Percentiles rank a stretch among this genome's conserved stretches.
Evolutionary conservation across 495 filamentous ascomycete genomes (phyloP).

Genomic region (Aspergillus olivimuriae): DNA sequence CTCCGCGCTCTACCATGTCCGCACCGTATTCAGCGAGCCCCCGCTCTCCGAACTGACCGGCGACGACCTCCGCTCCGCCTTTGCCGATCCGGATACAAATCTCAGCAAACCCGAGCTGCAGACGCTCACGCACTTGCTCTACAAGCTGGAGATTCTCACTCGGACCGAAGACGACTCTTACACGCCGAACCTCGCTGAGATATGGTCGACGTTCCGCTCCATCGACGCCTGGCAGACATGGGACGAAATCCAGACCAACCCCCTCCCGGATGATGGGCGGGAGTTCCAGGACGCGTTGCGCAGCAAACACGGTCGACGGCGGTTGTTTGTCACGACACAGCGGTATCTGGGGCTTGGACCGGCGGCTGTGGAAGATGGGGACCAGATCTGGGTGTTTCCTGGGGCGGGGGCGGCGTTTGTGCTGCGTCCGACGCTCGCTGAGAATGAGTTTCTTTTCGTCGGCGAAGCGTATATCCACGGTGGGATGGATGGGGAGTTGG

Average conservation of each 20-base stretch:
- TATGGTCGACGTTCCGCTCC: neutral
- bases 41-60: neutral
- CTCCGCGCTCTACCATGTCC: neutral
- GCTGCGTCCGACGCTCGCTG: neutral
- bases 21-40: neutral
- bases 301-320: neutral
- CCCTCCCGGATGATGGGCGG: neutral
- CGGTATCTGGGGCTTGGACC: neutral
- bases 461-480: conserved; percentile 1
- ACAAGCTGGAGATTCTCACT: neutral
- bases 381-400: neutral
- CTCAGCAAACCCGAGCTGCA: neutral
- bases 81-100: neutral
- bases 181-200: neutral
- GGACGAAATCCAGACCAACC: neutral
- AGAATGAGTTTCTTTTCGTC: neutral
- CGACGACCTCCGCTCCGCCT: neutral
- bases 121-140: conserved; percentile 1
- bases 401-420: neutral
- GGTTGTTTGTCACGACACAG: neutral
- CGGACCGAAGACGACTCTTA: neutral
- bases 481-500: neutral
- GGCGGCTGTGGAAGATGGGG: neutral
- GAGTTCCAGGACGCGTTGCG: neutral
- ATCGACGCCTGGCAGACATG: neutral